Evolutionary conservation across 1,139 yeast genomes (phyloP).

Genomic region (Hemisphaericaspora lyxosophila): DNA sequence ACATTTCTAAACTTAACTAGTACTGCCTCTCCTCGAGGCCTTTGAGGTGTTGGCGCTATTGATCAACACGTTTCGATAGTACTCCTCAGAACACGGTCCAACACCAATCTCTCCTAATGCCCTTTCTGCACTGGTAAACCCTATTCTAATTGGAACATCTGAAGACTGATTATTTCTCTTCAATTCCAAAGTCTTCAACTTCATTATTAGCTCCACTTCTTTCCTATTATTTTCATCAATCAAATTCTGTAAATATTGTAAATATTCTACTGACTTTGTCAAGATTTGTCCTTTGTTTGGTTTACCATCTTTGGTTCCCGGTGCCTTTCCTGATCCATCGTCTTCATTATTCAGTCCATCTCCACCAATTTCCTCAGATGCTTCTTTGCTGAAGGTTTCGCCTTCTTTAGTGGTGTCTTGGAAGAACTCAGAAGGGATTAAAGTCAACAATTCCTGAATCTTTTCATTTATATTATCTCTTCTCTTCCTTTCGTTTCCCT

Average conservation of each 20-base stretch:
- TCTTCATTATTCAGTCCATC: conserved; percentile 22
- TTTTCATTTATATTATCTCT: conserved; percentile 88
- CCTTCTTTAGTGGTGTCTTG: conserved; percentile 12
- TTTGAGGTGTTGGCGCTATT: conserved; percentile 30
- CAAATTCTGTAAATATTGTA: conserved; percentile 67
- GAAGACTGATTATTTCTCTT: conserved; percentile 21
- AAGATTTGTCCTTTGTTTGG: conserved; percentile 93
- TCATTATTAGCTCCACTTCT: conserved; percentile 72
- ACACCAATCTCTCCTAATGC: conserved; percentile 79
- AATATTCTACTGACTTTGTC: conserved; percentile 81
- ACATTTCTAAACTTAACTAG: conserved; percentile 6
- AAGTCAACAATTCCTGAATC: conserved; percentile 73
- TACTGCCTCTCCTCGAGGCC: conserved; percentile 23
- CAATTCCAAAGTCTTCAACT: conserved; percentile 55
- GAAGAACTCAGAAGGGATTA: conserved; percentile 67
- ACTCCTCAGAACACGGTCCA: conserved; percentile 65
- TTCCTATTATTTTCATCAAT: conserved; percentile 77
- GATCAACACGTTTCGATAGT: conserved; percentile 38
- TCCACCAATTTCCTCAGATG: conserved; percentile 7
- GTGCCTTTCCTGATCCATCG: conserved; percentile 32
- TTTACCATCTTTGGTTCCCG: conserved; percentile 81
- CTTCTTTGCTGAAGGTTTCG: conserved; percentile 5
- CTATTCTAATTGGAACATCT: conserved; percentile 47
- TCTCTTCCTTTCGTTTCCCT: conserved; percentile 61
- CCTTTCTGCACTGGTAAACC: conserved; percentile 70